These are phyloP conservation scores for Pseudomicrostroma phylloplanum DNA, from an alignment of 1,284 basidiomycete species.

Conservation along the genomic window DNA sequence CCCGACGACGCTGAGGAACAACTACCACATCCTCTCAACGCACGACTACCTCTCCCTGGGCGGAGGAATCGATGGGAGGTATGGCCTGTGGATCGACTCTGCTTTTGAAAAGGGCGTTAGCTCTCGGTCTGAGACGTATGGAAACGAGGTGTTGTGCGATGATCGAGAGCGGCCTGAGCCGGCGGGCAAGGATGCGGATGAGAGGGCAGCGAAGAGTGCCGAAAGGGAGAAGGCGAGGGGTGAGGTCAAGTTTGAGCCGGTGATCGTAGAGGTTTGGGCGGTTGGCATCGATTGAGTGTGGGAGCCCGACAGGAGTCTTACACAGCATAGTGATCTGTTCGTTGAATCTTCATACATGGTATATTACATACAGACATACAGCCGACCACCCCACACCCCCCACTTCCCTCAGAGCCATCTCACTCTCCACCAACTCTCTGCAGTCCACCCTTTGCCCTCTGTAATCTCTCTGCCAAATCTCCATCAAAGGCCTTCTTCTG, in stretches of 20 bases:
- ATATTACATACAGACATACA: background rate
- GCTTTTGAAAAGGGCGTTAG: slow-evolving; percentile 76
- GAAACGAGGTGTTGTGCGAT: slow-evolving; percentile 72
- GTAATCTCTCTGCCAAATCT: background rate
- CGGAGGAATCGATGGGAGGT: slow-evolving; percentile 38
- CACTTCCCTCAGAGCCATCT: background rate
- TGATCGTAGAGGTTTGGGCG: slow-evolving; percentile 77
- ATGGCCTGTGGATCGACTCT: slow-evolving; percentile 79
- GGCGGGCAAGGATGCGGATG: slow-evolving; percentile 54
- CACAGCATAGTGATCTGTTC: background rate
- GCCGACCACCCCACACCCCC: background rate
- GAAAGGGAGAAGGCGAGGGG: too few species aligned
- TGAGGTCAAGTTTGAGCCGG: slow-evolving; percentile 64
- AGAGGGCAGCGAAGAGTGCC: slow-evolving; percentile 43
- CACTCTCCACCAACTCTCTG: background rate
- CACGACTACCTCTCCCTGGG: slow-evolving; percentile 52
- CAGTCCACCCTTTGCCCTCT: background rate
- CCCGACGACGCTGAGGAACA: slow-evolving; percentile 82
- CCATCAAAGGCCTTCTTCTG: slow-evolving; percentile 34
- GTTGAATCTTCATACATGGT: background rate
- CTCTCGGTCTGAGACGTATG: slow-evolving; percentile 75
- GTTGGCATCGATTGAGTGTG: slow-evolving; percentile 55
- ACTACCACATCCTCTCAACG: slow-evolving; percentile 77
- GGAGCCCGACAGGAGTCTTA: background rate
- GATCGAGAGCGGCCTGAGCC: slow-evolving; percentile 11